phyloP scores from a whole-genome alignment of 176 grass and related monocot genomes.

The Rhynchospora tenuis region DNA sequence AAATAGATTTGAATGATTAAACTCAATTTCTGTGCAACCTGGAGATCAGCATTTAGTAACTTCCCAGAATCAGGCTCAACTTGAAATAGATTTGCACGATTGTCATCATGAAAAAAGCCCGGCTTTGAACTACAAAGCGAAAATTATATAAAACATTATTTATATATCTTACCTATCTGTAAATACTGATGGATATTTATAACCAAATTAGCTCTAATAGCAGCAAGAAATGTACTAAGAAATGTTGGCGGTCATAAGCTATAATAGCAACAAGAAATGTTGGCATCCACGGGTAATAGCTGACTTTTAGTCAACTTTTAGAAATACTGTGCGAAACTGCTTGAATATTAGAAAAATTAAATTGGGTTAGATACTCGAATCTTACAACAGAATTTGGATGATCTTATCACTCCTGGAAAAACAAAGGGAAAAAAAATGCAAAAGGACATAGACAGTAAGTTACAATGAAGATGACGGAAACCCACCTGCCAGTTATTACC shows the following conservation, averaged over 20 bases:
- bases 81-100: conserved; percentile 78
- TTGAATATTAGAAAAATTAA: background rate
- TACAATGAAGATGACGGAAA: conserved; percentile 14
- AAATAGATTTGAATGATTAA: background rate
- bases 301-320: background rate
- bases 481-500: conserved; percentile 90
- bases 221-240: background rate
- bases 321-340: background rate
- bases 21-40: conserved; percentile 29
- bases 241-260: too few species aligned
- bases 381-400: background rate
- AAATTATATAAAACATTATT: background rate
- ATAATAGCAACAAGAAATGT: too few species aligned
- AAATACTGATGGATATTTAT: background rate
- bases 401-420: background rate
- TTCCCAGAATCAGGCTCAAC: conserved; percentile 98
- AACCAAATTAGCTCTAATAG: background rate
- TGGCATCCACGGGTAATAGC: background rate
- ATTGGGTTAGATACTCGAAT: background rate
- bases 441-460: background rate
- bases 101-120: conserved; percentile 94
- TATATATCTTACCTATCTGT: background rate
- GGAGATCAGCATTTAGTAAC: conserved; percentile 91
- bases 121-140: conserved; percentile 73
- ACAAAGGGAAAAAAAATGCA: background rate